phyloP scores from a whole-genome alignment of 345 rosid genomes.

The Euphorbia tirucalli region DNA sequence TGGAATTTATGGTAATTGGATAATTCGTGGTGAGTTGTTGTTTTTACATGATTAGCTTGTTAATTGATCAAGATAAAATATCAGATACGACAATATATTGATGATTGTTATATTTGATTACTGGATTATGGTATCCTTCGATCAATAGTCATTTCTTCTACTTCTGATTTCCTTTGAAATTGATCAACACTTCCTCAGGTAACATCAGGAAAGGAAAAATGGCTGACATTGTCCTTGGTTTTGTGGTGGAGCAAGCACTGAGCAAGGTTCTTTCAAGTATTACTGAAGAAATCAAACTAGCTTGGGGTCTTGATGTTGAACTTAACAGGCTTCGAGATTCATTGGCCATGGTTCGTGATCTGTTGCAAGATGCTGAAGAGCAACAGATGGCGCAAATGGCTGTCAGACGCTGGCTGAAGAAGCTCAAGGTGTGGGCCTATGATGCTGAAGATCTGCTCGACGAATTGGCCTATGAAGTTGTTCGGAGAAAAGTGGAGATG shows the following conservation, averaged over 20 bases:
- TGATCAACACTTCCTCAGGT: not conserved
- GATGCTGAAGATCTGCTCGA: slow-evolving; percentile 4
- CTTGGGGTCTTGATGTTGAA: not conserved
- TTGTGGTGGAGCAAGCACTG: not conserved
- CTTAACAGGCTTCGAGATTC: not conserved
- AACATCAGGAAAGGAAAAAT: not conserved
- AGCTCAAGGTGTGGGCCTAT: not conserved
- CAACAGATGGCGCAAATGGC: not conserved
- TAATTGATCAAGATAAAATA: no score
- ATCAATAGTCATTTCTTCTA: not conserved
- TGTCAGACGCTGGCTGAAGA: not conserved
- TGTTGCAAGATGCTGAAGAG: slow-evolving; percentile 4
- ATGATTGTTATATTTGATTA: no score
- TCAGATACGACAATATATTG: no score
- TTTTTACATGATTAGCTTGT: no score
- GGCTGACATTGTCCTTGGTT: not conserved
- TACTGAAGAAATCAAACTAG: slow-evolving; percentile 1
- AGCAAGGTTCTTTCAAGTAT: not conserved
- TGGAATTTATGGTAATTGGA: no score
- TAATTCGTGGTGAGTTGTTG: no score
- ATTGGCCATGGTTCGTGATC: not conserved
- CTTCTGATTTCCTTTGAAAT: not conserved
- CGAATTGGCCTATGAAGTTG: not conserved
- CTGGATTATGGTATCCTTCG: no score
- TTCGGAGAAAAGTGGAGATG: not conserved